These are phyloP conservation scores for Rhizopus delemar DNA, from an alignment of 371 early-diverging fungal species.

Conservation along the genomic window DNA sequence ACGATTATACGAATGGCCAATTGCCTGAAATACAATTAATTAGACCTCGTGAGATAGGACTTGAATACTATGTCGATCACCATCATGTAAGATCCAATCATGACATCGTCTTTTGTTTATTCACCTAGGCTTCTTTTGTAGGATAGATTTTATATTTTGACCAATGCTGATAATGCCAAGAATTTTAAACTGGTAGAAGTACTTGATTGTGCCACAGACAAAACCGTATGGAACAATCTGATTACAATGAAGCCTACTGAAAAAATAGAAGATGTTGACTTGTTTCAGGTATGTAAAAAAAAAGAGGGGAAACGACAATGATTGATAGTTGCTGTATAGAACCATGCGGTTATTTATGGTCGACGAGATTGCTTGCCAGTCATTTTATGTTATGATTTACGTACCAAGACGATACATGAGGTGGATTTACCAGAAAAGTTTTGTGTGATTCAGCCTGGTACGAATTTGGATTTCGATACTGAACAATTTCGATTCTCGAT, in stretches of 20 bases:
- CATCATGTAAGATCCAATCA: slow-evolving; percentile 58
- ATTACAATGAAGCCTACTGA: slow-evolving; percentile 62
- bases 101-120: not conserved
- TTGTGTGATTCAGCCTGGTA: slow-evolving; percentile 65
- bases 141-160: slow-evolving; percentile 72
- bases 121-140: slow-evolving; percentile 3
- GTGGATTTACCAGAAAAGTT: slow-evolving; percentile 61
- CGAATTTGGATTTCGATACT: slow-evolving; percentile 69
- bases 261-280: slow-evolving; percentile 82
- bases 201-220: slow-evolving; percentile 37
- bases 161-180: slow-evolving; percentile 65
- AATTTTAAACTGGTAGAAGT: slow-evolving; percentile 67
- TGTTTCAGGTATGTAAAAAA: slow-evolving; percentile 58
- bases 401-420: slow-evolving; percentile 42
- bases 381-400: slow-evolving; percentile 57
- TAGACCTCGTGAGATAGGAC: slow-evolving; percentile 56
- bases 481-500: slow-evolving; percentile 68
- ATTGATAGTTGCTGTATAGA: slow-evolving; percentile 24
- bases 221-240: slow-evolving; percentile 62
- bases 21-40: slow-evolving; percentile 50
- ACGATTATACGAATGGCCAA: slow-evolving; percentile 37
- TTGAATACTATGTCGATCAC: slow-evolving; percentile 84
- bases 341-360: slow-evolving; percentile 63
- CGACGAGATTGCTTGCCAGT: slow-evolving; percentile 63
- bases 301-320: too few relatives aligned